Conservation (phyloP, 116 monocot genomes). For the Posidonia oceanica region DNA sequence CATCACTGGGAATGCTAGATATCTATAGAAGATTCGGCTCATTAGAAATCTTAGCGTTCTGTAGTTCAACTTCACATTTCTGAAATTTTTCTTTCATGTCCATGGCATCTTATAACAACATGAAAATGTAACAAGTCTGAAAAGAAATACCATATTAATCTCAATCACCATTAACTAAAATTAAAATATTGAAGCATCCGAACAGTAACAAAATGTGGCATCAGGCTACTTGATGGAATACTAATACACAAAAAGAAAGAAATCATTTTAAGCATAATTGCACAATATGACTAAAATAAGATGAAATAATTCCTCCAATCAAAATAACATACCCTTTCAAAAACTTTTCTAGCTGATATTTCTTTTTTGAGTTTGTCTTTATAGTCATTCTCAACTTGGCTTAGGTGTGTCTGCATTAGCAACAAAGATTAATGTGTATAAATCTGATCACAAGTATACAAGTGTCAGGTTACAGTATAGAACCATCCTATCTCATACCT, state of each 20-base stretch:
- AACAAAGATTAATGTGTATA: constrained; percentile 3
- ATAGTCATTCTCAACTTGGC: constrained; percentile 79
- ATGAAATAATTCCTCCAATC: too few species aligned
- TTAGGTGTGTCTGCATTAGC: constrained; percentile 52
- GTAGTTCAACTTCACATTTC: constrained; percentile 71
- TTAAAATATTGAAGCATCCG: background rate
- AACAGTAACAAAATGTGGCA: background rate
- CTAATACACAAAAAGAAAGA: too few species aligned
- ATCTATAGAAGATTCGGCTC: constrained; percentile 44
- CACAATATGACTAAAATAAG: too few species aligned
- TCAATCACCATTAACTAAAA: background rate
- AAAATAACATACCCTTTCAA: constrained; percentile 54
- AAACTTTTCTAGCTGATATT: constrained; percentile 29
- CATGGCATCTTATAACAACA: constrained; percentile 29
- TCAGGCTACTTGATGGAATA: background rate
- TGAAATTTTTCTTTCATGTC: constrained; percentile 64
- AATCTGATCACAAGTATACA: background rate
- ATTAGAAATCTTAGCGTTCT: constrained; percentile 56
- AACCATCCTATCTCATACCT: constrained; percentile 22
- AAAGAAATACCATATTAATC: background rate
- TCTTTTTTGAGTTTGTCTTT: constrained; percentile 83
- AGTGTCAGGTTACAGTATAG: too few species aligned
- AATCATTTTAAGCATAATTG: too few species aligned
- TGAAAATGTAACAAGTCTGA: background rate
- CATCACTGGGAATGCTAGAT: constrained; percentile 18